Base-by-base conservation (phyloP, 441 rosid genomes). In the Arabidopsis hybrid region DNA sequence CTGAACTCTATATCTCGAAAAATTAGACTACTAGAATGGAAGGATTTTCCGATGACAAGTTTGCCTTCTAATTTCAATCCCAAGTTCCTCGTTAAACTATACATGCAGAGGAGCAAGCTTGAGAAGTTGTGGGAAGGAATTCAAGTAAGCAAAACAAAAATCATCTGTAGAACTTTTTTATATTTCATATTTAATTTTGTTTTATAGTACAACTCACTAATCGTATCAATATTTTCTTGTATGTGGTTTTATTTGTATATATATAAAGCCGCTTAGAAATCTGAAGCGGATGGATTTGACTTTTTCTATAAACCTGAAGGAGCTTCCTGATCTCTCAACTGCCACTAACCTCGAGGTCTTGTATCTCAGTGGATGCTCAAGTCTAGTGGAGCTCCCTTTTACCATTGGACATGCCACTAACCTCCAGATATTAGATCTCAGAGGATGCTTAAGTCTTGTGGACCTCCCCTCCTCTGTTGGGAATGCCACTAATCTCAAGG, bases 301-400 rank as follows among this genome's bases (percentile, higher is more conserved):
- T 46, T 7, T 0, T 16, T 76, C 39, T 42, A n/a, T 0, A 45
- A 7, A 10, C 47, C 55, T 21, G 31, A 68, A 45, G 8, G 32
- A 43, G 17, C 52, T 73, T 61, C 52, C 70, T n/a, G 8, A 66
- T 51, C 35, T 66, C 60, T 35, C 58, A 7, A 66, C 74, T 55
- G 79, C 34, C 7, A 34, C 14, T 6, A 47, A 47, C 16, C 46
- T 65, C 26, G 26, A n/a, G n/a, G n/a, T 1, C 0, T 2, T 40
- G 0, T 3, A 11, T 10, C 4, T 8, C 0, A 0, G 2, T 42
- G 14, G 46, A 2, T 42, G 46, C 4, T 42, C 46, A 42, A 10
- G 4, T 11, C 26, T 63, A 0, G 4, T 45, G 26, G 26, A 69
- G 13, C 6, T 58, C 0, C 64, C 73, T 0, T 32, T n/a, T 1